Percentiles rank a stretch among this genome's conserved stretches.
These are phyloP conservation scores for Hanseniaspora uvarum DNA, from an alignment of 1,139 yeast species.

Conservation along the genomic window DNA sequence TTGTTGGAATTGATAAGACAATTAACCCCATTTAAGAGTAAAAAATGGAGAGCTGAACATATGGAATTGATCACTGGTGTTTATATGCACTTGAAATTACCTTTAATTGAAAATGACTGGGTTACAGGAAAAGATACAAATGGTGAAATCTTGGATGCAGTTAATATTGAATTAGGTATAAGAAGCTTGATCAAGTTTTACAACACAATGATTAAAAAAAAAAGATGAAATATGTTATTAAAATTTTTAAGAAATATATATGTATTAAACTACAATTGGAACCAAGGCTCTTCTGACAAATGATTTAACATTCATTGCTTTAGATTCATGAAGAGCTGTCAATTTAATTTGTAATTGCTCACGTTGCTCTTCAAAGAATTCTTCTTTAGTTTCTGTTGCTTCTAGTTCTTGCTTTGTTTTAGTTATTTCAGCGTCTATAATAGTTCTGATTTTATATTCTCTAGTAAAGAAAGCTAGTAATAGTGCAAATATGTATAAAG, in stretches of 20 bases:
- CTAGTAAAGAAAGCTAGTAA: constrained; percentile 33
- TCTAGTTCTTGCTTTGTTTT: constrained; percentile 19
- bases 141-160: constrained; percentile 63
- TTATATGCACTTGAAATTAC: constrained; percentile 61
- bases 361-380: constrained; percentile 18
- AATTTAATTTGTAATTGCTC: constrained; percentile 19
- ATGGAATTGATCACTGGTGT: constrained; percentile 90
- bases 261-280: constrained; percentile 33
- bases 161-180: constrained; percentile 77
- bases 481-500: constrained; percentile 36
- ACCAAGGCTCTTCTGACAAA: constrained; percentile 33
- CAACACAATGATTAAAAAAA: constrained; percentile 31
- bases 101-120: constrained; percentile 71
- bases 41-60: constrained; percentile 86
- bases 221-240: background rate
- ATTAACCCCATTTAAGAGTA: constrained; percentile 80
- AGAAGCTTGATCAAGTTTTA: constrained; percentile 73
- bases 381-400: constrained; percentile 9
- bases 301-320: constrained; percentile 24
- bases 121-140: constrained; percentile 74
- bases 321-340: constrained; percentile 26
- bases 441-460: constrained; percentile 35
- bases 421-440: constrained; percentile 21
- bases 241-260: constrained; percentile 1
- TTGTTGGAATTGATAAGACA: constrained; percentile 66